Percentiles rank a stretch among this genome's conserved stretches.
Evolutionary conservation across 2,329 filamentous ascomycete genomes (phyloP).

Genomic region (Aspergillus nomiae): DNA sequence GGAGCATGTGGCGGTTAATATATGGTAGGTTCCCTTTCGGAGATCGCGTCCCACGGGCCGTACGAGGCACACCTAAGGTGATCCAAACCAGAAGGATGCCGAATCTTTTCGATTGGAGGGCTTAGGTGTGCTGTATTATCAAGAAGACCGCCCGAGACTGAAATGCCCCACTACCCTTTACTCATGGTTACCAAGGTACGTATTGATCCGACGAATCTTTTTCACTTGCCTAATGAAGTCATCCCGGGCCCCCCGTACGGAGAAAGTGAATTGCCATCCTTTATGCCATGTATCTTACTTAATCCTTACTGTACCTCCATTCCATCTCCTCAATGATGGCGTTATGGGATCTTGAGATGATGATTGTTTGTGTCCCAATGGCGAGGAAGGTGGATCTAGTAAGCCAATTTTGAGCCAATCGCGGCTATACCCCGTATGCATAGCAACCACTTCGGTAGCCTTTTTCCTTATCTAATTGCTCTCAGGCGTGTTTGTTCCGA

Average conservation of each 20-base stretch:
- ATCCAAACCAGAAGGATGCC: conserved; percentile 40
- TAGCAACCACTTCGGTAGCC: background rate
- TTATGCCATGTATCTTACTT: background rate
- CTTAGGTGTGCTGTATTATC: conserved; percentile 25
- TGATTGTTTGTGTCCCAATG: conserved; percentile 2
- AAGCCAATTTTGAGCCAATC: conserved; percentile 17
- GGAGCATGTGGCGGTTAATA: conserved; percentile 25
- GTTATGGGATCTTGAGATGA: background rate
- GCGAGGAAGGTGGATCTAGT: conserved; percentile 9
- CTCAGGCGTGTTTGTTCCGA: background rate
- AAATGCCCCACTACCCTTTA: conserved; percentile 19
- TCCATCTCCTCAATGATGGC: background rate
- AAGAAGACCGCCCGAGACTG: conserved; percentile 41
- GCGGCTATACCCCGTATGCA: background rate
- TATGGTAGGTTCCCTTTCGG: conserved; percentile 18
- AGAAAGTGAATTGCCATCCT: background rate
- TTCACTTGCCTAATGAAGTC: conserved; percentile 8
- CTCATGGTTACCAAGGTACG: conserved; percentile 1
- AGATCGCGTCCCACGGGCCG: conserved; percentile 15
- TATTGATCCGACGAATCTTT: conserved; percentile 26
- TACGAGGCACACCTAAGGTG: conserved; percentile 29
- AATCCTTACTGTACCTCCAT: background rate
- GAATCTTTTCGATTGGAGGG: conserved; percentile 37
- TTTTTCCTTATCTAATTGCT: conserved; percentile 10
- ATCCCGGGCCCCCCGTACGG: background rate